These are phyloP conservation scores for Dalbergia oliveri DNA, from an alignment of 306 rosid genomes.

Conservation along the genomic window DNA sequence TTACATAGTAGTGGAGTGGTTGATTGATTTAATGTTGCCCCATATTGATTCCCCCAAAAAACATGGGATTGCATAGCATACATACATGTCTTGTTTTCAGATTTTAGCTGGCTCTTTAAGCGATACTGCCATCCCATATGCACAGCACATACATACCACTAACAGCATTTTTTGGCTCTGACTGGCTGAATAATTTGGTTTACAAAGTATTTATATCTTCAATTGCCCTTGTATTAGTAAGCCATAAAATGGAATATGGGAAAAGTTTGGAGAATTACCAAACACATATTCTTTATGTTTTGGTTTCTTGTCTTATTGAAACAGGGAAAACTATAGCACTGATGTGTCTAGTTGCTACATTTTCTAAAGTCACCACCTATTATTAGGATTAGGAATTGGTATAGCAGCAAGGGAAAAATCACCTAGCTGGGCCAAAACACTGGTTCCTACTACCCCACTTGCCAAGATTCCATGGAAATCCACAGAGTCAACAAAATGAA, in stretches of 20 bases:
- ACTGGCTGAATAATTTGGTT: conserved; percentile 36
- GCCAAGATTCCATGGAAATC: conserved; percentile 39
- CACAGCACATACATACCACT: conserved; percentile 51
- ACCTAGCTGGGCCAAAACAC: conserved; percentile 43
- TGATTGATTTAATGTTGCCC: conserved; percentile 65
- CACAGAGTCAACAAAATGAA: conserved; percentile 27
- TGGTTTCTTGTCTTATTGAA: conserved; percentile 38
- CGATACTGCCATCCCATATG: conserved; percentile 45
- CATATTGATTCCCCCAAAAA: conserved; percentile 81
- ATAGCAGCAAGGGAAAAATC: conserved; percentile 31
- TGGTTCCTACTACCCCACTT: conserved; percentile 47
- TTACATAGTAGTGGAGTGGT: conserved; percentile 97
- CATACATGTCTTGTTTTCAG: conserved; percentile 62
- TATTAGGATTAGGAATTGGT: conserved; percentile 29
- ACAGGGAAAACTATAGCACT: conserved; percentile 19
- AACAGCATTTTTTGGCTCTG: conserved; percentile 29
- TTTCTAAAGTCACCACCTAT: conserved; percentile 27
- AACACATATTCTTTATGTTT: conserved; percentile 32
- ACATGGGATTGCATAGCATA: conserved; percentile 63
- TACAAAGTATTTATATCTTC: not conserved
- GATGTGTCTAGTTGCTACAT: conserved; percentile 36
- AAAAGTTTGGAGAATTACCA: conserved; percentile 25
- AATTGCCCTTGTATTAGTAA: conserved; percentile 33
- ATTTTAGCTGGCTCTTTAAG: conserved; percentile 50
- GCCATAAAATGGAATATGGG: conserved; percentile 31